Base-by-base conservation (phyloP, 139 green algal genomes). In the Chlorella sorokiniana region DNA sequence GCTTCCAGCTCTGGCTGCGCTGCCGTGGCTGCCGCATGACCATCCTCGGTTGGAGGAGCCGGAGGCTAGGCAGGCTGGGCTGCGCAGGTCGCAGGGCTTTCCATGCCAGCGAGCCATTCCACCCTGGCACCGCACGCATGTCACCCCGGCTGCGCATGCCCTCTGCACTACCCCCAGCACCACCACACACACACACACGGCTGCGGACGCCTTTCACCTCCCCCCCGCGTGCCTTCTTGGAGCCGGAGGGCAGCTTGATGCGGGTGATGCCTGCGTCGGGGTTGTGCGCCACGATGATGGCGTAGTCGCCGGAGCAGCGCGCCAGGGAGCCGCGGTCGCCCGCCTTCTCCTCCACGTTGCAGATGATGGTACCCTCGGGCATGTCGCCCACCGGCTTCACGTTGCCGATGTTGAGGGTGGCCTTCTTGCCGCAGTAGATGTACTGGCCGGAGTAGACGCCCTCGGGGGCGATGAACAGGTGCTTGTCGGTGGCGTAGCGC, bases 211-310 rank as follows among this genome's bases (percentile, higher is more conserved):
- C n/a, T 35, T 16, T 45, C 63, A 70, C 3, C 63, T 45, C 38
- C 6, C 6, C 1, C 23, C 18, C 7, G 7, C 79, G 1, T 56
- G 95, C 93, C 95, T 99, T 99, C 94, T 99, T 99, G 78, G 94
- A 84, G 79, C 97, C 97, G 31, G 94, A 98, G 59, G 97, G 97
- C 82, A 99, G 94, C 94, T 99, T 99, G 85, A 99, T 94, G 81
- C 97, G 94, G 41, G 97, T 98, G 85, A 98, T 96, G 85, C 95
- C 96, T 20, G 93, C 81, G 84, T 99, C 97, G 1, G 91, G 92
- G 94, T 99, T 99, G 92, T 99, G 97, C 14, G 95, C 92, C 76
- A 99, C 95, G 33, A 99, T 88, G 83, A 99, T 98, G 84, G 90
- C 94, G 86, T 98, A 99, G 92, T 99, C 96, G 56, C 97, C 97